Evolutionary conservation across 345 rosid species (phyloP).

Genomic region (Euphorbia lathyris): DNA sequence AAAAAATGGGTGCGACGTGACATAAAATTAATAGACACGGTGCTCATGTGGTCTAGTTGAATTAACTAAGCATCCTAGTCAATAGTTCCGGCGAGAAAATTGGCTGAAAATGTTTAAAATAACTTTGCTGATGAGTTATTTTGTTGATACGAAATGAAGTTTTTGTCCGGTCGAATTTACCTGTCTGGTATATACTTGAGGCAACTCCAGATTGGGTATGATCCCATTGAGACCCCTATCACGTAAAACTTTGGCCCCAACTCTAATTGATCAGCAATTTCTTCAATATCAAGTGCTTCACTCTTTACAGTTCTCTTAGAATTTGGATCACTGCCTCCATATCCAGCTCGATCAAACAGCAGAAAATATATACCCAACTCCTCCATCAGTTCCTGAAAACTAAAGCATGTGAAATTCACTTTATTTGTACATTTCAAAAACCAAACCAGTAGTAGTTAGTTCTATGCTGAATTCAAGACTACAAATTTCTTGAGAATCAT

Average conservation of each 20-base stretch:
- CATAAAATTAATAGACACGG: too few relatives aligned
- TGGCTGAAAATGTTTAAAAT: too few relatives aligned
- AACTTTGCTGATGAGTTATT: too few relatives aligned
- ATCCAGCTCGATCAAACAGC: conserved; percentile 82
- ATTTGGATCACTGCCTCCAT: conserved; percentile 82
- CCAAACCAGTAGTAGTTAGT: conserved; percentile 1
- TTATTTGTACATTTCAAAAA: background rate
- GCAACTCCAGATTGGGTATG: conserved; percentile 87
- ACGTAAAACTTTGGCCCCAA: conserved; percentile 65
- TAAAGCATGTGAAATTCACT: conserved; percentile 32
- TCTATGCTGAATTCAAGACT: background rate
- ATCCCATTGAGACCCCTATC: conserved; percentile 88
- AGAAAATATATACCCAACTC: conserved; percentile 65
- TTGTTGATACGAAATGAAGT: too few relatives aligned
- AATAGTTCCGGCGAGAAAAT: too few relatives aligned
- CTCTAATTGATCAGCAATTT: conserved; percentile 69
- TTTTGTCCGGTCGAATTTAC: conserved; percentile 44
- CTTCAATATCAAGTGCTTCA: conserved; percentile 73
- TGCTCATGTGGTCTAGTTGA: too few relatives aligned
- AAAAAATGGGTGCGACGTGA: too few relatives aligned
- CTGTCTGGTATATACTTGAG: conserved; percentile 85
- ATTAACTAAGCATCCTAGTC: too few relatives aligned
- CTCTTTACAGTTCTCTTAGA: conserved; percentile 63
- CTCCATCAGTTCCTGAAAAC: conserved; percentile 66
- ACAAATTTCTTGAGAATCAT: background rate